A percentile compares a stretch with the other conserved stretches of the same genome.
Evolutionary conservation across 257 asterid genomes (phyloP).

Genomic region (Solanum lignicaule): DNA sequence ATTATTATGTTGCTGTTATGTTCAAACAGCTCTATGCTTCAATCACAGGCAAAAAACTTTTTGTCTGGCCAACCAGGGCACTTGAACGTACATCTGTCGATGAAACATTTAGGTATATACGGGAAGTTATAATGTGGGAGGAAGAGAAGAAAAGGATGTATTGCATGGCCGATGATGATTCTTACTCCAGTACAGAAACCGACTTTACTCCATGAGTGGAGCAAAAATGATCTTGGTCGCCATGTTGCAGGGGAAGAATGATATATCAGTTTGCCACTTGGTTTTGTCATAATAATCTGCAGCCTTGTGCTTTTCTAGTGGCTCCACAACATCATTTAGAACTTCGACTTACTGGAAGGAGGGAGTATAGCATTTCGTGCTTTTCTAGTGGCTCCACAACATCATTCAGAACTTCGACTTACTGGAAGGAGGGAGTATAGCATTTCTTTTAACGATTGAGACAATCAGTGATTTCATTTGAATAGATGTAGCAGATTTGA

Average conservation of each 20-base stretch:
- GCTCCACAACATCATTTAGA: neutral
- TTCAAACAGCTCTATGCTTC: constrained; percentile 47
- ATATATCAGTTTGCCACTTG: neutral
- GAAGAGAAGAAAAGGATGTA: constrained; percentile 24
- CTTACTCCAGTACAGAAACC: constrained; percentile 22
- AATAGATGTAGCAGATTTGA: neutral
- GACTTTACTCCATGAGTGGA: constrained; percentile 3
- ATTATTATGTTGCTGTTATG: constrained; percentile 40
- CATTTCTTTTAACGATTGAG: neutral
- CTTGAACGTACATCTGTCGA: constrained; percentile 33
- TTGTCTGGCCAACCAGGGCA: constrained; percentile 30
- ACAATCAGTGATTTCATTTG: neutral
- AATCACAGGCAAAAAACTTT: constrained; percentile 54
- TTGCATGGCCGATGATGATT: constrained; percentile 18
- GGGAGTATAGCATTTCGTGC: neutral
- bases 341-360: neutral
- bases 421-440: neutral
- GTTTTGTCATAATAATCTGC: neutral
- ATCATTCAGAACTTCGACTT: neutral
- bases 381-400: neutral
- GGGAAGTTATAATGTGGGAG: constrained; percentile 63
- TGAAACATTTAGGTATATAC: constrained; percentile 34
- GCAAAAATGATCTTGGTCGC: neutral
- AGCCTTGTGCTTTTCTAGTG: neutral
- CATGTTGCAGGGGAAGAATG: neutral